phyloP scores from a whole-genome alignment of 495 filamentous ascomycete genomes.

The Durotheca rogersii region DNA sequence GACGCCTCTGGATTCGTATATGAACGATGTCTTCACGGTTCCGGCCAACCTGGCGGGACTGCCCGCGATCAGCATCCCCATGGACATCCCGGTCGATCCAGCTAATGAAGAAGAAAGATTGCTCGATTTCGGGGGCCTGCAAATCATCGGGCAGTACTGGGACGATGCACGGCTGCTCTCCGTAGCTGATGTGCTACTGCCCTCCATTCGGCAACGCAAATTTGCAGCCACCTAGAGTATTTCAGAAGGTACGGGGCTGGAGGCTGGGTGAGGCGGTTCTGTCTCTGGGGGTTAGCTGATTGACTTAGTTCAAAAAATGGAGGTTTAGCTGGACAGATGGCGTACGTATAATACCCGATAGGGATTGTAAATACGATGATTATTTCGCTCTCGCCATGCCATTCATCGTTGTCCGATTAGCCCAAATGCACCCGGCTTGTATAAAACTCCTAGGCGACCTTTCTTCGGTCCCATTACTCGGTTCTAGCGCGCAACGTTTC shows the following conservation, averaged over 20 bases:
- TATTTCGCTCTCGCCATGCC: constrained; percentile 8
- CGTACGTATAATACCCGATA: constrained; percentile 20
- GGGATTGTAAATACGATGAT: too few relatives aligned
- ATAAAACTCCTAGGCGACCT: not conserved
- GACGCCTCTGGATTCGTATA: constrained; percentile 58
- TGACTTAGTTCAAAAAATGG: not conserved
- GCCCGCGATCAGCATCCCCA: constrained; percentile 83
- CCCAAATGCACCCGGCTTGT: too few relatives aligned
- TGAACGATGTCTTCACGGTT: constrained; percentile 94
- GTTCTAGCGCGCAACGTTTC: not conserved
- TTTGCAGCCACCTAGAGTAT: constrained; percentile 3
- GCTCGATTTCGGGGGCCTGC: constrained; percentile 64
- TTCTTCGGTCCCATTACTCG: not conserved
- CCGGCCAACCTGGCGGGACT: constrained; percentile 91
- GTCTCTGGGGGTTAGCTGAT: not conserved
- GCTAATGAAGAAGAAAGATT: constrained; percentile 31
- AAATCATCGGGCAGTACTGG: constrained; percentile 89
- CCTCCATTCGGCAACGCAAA: constrained; percentile 13
- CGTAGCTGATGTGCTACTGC: constrained; percentile 46
- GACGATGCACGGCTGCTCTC: constrained; percentile 70
- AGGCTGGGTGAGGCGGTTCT: not conserved
- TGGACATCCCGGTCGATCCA: constrained; percentile 42
- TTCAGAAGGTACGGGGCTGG: not conserved
- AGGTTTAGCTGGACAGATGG: not conserved
- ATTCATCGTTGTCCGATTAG: not conserved